Evolutionary conservation across 108 stramenopile species (phyloP).

Genomic region (Fragilaria radians): DNA sequence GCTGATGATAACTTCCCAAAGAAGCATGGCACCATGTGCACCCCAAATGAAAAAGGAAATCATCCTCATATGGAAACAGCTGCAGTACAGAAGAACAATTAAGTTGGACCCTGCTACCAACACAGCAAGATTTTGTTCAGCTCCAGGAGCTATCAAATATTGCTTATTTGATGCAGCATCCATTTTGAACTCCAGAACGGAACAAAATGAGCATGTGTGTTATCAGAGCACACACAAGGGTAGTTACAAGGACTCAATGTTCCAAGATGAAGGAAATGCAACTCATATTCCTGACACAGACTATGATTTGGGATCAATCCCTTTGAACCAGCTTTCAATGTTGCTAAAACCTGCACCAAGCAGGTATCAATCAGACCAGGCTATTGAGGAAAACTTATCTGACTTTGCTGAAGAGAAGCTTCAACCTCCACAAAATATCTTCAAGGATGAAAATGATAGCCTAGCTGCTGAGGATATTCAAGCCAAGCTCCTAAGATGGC

Average conservation of each 20-base stretch:
- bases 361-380: no score
- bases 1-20: not conserved
- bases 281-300: no score
- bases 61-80: not conserved
- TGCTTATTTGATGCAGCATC: constrained; percentile 2
- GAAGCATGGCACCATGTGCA: not conserved
- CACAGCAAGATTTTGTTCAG: constrained; percentile 6
- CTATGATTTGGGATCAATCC: no score
- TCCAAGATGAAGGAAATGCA: not conserved
- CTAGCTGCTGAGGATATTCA: not conserved
- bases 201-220: not conserved
- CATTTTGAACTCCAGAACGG: not conserved
- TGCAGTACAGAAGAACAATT: not conserved
- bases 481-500: constrained; percentile 10
- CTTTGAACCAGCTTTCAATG: no score
- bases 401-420: not conserved
- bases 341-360: no score
- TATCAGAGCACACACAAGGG: no score
- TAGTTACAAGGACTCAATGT: not conserved
- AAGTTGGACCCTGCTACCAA: constrained; percentile 1
- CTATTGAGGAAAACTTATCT: not conserved
- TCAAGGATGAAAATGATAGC: not conserved
- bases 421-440: not conserved
- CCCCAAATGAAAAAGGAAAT: not conserved
- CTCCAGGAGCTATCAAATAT: constrained; percentile 13